Evolutionary conservation across 2,329 filamentous ascomycete genomes (phyloP), one percentile per base, ranked within the genome.

Genomic region (Xenoacremonium recifei): DNA sequence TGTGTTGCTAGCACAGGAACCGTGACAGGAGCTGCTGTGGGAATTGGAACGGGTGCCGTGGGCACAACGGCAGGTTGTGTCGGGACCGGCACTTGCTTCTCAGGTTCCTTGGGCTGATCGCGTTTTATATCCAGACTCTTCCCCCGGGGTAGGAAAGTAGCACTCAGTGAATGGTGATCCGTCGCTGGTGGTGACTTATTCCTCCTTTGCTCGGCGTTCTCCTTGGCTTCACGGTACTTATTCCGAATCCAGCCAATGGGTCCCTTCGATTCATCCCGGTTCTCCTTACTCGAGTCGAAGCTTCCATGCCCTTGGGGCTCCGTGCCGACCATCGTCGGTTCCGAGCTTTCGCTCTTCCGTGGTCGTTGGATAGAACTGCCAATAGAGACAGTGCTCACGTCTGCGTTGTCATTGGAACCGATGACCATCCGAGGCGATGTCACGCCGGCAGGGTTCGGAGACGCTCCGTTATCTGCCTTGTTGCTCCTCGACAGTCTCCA

Each of bases 401-500:
- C 81, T 2, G 83, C 83, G 41, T 78, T 75, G 7, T 75, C 70
- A 48, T 85, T 86, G 10, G 77, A 72, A 11, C 82, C 84, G n/a
- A 84, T 55, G 2, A 67, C 69, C 30, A 68, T 63, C 6, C 69
- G 60, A 40, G 76, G 66, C 39, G 76, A 62, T 45, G 71, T 61
- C 50, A 77, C 42, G 42, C 66, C 46, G 13, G 23, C 23, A 53
- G 69, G 52, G 43, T 69, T 57, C 54, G 65, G 34, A 52, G 70
- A 55, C 18, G 71, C 62, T 10, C 73, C 66, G 33, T 73, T 64
- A 23, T 83, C 82, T 23, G 84, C 79, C 47, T 77, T 82, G 40
- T 75, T 64, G 21, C 55, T 76, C 16, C 83, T 83, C 15, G 89
- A 85, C 39, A 90, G 74, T 71, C 89, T 89, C 71, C 79, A 80